Conservation (phyloP, 2,329 filamentous ascomycete genomes). For the Chrysosporium keratinophilum region DNA sequence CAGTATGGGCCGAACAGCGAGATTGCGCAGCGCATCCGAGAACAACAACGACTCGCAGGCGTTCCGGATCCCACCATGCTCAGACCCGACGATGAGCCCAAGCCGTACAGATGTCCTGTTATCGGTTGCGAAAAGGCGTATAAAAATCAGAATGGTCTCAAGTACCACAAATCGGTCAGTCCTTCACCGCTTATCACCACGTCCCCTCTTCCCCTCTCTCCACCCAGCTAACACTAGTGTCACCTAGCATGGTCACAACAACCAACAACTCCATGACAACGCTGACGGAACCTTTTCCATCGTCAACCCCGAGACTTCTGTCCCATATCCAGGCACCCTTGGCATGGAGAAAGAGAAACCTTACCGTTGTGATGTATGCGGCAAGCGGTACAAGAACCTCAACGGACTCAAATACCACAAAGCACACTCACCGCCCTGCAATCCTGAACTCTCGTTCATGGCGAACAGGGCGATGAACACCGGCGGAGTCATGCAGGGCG, state of each 20-base stretch:
- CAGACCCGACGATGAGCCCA: slow-evolving; percentile 72
- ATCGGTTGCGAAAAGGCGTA: slow-evolving; percentile 99
- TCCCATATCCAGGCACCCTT: slow-evolving; percentile 86
- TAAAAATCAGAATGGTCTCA: slow-evolving; percentile 97
- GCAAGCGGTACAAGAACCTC: slow-evolving; percentile 97
- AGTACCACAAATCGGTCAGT: slow-evolving; percentile 66
- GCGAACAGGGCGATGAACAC: slow-evolving; percentile 34
- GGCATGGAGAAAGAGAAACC: slow-evolving; percentile 99
- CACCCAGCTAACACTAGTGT: slow-evolving; percentile 19
- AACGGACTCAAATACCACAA: slow-evolving; percentile 96
- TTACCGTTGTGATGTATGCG: slow-evolving; percentile 91
- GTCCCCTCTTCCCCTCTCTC: slow-evolving; percentile 8
- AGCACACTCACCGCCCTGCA: slow-evolving; percentile 77
- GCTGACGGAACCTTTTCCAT: slow-evolving; percentile 96
- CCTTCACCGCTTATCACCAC: slow-evolving; percentile 20
- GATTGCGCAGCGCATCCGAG: slow-evolving; percentile 54
- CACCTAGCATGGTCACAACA: slow-evolving; percentile 74
- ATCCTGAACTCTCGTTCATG: slow-evolving; percentile 62
- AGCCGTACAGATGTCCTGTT: slow-evolving; percentile 94
- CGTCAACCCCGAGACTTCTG: slow-evolving; percentile 87
- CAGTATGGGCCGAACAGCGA: slow-evolving; percentile 70
- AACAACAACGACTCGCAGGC: slow-evolving; percentile 53
- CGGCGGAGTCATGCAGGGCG: slow-evolving; percentile 38
- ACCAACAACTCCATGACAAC: slow-evolving; percentile 92
- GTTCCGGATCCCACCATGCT: slow-evolving; percentile 39